Evolutionary conservation across 768 basidiomycete species (phyloP).

Genomic region (Suillus hirtellus): DNA sequence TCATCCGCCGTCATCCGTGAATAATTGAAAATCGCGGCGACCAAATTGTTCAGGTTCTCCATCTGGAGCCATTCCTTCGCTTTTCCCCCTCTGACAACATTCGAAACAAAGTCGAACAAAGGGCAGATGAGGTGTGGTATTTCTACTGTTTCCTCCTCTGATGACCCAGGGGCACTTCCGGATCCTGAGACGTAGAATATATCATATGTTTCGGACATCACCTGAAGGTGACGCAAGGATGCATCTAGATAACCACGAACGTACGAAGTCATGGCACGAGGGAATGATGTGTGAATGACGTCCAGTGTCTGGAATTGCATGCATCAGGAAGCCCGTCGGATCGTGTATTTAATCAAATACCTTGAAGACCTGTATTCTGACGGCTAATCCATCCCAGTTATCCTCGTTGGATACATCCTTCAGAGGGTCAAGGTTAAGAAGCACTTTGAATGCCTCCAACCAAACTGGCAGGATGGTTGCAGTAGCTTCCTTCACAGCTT

Average conservation of each 20-base stretch:
- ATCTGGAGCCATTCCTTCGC: constrained; percentile 63
- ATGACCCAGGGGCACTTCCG: constrained; percentile 58
- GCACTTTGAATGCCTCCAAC: constrained; percentile 85
- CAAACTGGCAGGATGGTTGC: constrained; percentile 83
- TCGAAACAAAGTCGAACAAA: constrained; percentile 78
- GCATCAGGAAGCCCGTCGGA: neutral
- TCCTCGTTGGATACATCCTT: constrained; percentile 56
- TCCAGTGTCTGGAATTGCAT: constrained; percentile 64
- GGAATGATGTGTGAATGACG: constrained; percentile 79
- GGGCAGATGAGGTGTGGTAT: constrained; percentile 76
- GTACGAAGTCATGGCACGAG: constrained; percentile 64
- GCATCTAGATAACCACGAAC: constrained; percentile 59
- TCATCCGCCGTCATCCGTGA: constrained; percentile 90
- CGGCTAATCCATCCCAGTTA: constrained; percentile 80
- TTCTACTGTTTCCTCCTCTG: constrained; percentile 77
- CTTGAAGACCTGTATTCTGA: constrained; percentile 84
- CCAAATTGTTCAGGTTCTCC: constrained; percentile 49
- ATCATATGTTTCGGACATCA: constrained; percentile 58
- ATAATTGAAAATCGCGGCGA: constrained; percentile 63
- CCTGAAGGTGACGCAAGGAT: constrained; percentile 59
- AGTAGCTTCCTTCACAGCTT: constrained; percentile 80
- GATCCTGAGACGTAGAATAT: constrained; percentile 60
- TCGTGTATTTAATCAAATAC: constrained; percentile 39
- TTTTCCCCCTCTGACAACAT: constrained; percentile 62
- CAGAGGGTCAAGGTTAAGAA: constrained; percentile 65